Evolutionary conservation across 441 rosid species (phyloP), one percentile per base, ranked within the genome.

Genomic region (Manihot esculenta): DNA sequence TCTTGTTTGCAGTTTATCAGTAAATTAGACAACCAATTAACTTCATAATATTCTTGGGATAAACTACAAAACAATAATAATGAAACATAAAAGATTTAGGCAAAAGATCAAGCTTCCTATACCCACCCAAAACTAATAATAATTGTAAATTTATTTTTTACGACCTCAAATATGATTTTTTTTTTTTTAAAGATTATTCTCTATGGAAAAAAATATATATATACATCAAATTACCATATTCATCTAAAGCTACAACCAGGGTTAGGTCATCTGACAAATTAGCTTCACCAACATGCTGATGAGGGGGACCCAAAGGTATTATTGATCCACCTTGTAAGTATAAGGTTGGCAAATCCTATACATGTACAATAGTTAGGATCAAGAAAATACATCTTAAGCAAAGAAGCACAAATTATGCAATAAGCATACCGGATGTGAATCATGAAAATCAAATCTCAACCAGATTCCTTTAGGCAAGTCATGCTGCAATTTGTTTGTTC

Each of bases 301-400:
- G 86, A 64, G 88, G 83, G 74, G 85, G 92, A 76, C 89, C 92
- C 62, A 80, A 51, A 47, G 95, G 83, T 80, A 95, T 78, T 74
- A 95, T 89, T 72, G 90, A 87, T 80, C 99, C 99, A 33, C 98
- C 98, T 91, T 81, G 92, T 84, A 93, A 87, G 81, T 84, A 91
- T 77, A 95, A 81, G 15, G 83, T 76, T 44, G 98, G 99, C 68
- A 95, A 86, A 84, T 95, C 98, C 98, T 95, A 77, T 51, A 68
- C 66, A 47, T 27, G 67, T 38, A 61, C 13, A 75, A 55, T 23
- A 10, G 35, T 76, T 47, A 72, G 64, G 63, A 62, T 64, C 27
- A 62, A 59, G 18, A 70, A 64, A 14, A 13, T 1, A 14, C 26
- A 51, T 38, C 5, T 23, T 68, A 12, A 57, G 13, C 7, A 63